Percentiles rank a stretch among this genome's conserved stretches.
Evolutionary conservation across 306 rosid genomes (phyloP).

Genomic region (Quercus ilex): DNA sequence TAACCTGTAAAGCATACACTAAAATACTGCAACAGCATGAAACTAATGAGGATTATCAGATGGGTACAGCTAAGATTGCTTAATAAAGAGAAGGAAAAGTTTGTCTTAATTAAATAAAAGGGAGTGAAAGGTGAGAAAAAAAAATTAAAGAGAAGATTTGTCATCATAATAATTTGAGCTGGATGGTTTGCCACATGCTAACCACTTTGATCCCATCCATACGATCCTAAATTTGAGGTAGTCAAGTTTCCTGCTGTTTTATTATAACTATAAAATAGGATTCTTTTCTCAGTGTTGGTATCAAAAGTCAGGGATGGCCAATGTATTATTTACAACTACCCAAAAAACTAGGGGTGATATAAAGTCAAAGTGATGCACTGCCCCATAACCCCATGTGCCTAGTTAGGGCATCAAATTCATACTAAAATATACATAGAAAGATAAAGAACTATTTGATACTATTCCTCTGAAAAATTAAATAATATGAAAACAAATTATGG

Average conservation of each 20-base stretch:
- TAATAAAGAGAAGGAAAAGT: not conserved
- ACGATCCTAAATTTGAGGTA: not conserved
- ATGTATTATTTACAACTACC: not conserved
- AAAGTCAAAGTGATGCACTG: not conserved
- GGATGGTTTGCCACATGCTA: slow-evolving; percentile 6
- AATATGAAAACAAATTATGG: not conserved
- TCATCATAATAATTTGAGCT: not conserved
- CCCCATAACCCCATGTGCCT: slow-evolving; percentile 1
- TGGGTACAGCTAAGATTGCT: slow-evolving; percentile 1
- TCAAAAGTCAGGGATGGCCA: not conserved
- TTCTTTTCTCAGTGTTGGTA: not conserved
- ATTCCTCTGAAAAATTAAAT: not conserved
- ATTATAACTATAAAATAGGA: not conserved
- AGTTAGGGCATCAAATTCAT: not conserved
- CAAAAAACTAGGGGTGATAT: not conserved
- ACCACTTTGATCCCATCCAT: not conserved
- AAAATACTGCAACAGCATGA: not conserved
- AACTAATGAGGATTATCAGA: not conserved
- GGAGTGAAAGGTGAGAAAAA: not conserved
- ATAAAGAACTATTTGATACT: not conserved
- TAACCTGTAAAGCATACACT: not conserved
- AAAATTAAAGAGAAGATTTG: not conserved
- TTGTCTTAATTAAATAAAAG: not conserved
- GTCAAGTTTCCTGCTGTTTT: not conserved
- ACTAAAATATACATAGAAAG: not conserved